Evolutionary conservation across 2,329 filamentous ascomycete species (phyloP).

Genomic region (Gaeumannomyces tritici): DNA sequence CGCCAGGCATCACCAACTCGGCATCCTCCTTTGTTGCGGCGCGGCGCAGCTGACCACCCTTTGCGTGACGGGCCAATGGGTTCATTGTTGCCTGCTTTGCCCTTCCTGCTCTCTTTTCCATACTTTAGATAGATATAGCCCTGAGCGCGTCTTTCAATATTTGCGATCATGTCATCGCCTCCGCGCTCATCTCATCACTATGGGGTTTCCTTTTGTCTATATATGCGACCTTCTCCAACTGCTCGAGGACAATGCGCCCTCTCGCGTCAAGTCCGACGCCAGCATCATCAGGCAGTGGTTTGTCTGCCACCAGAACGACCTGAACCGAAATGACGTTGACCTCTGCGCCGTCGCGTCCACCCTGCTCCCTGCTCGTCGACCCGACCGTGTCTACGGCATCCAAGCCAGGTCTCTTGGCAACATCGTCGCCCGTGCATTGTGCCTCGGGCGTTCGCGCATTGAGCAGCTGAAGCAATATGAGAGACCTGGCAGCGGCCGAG

Average conservation of each 20-base stretch:
- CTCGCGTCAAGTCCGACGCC: conserved; percentile 14
- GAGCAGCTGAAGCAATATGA: conserved; percentile 55
- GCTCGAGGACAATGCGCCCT: conserved; percentile 38
- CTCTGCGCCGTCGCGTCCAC: conserved; percentile 61
- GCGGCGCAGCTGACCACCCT: too few species aligned
- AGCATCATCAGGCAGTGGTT: conserved; percentile 59
- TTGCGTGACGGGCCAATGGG: too few species aligned
- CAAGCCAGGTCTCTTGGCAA: conserved; percentile 51
- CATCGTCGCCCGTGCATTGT: conserved; percentile 58
- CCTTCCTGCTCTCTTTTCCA: not conserved
- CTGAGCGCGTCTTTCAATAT: not conserved
- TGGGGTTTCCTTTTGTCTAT: conserved; percentile 59
- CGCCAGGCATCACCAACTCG: too few species aligned
- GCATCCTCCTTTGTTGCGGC: too few species aligned
- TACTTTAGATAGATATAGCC: not conserved
- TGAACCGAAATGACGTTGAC: conserved; percentile 49
- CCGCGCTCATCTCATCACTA: conserved; percentile 19
- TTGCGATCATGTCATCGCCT: too few species aligned
- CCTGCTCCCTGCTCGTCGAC: conserved; percentile 65
- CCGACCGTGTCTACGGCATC: conserved; percentile 69
- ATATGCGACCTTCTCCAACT: conserved; percentile 67
- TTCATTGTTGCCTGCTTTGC: not conserved
- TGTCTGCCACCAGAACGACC: conserved; percentile 41
- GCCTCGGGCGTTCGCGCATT: conserved; percentile 51
- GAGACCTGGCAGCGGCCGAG: conserved; percentile 43